Conservation (phyloP, 1,284 basidiomycete genomes). For the Sporisorium exsertum region DNA sequence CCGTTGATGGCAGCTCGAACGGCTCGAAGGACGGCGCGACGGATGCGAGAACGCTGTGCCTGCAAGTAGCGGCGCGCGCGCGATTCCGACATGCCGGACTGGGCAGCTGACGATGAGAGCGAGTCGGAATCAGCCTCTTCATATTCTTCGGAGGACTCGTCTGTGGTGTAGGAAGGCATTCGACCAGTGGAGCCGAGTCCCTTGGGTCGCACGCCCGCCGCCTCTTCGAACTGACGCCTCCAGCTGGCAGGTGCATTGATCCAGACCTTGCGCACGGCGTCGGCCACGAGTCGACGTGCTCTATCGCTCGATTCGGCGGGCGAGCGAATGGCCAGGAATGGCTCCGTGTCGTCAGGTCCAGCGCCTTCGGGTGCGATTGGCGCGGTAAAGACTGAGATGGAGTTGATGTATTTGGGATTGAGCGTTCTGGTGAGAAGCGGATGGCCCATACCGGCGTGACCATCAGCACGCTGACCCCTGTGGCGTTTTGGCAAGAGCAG, state of each 20-base stretch:
- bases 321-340: conserved; percentile 64
- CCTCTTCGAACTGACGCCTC: conserved; percentile 63
- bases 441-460: conserved; percentile 5
- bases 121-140: conserved; percentile 34
- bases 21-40: conserved; percentile 59
- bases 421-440: conserved; percentile 26
- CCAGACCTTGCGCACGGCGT: conserved; percentile 66
- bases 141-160: conserved; percentile 45
- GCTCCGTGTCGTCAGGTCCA: conserved; percentile 49
- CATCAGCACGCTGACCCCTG: conserved; percentile 8
- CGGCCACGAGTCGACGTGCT: conserved; percentile 61
- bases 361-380: conserved; percentile 58
- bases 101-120: conserved; percentile 17
- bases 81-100: conserved; percentile 35
- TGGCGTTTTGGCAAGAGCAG: conserved; percentile 44
- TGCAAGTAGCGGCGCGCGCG: conserved; percentile 45
- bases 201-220: conserved; percentile 36
- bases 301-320: conserved; percentile 60
- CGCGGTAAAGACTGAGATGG: conserved; percentile 52
- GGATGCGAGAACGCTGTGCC: conserved; percentile 55
- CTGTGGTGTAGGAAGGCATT: conserved; percentile 21
- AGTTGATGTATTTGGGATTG: conserved; percentile 40
- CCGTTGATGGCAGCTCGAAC: conserved; percentile 64
- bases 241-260: conserved; percentile 64
- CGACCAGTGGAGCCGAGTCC: conserved; percentile 9